These are phyloP conservation scores for Diospyros kaki DNA, from an alignment of 148 eudicot genomes.

Conservation along the genomic window DNA sequence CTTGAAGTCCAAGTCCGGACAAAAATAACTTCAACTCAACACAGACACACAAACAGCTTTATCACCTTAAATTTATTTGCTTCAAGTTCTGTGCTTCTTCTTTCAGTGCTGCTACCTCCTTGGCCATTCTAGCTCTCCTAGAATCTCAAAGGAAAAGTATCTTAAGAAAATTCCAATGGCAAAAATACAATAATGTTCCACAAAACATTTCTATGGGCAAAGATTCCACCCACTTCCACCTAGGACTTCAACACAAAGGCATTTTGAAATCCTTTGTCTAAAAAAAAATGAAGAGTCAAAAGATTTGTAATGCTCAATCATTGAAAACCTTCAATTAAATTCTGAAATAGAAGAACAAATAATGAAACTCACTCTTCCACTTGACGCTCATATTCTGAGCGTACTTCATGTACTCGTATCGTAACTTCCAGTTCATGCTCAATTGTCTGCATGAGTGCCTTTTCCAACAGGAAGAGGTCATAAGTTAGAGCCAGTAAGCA, in stretches of 20 bases:
- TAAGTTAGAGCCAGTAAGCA: conserved; percentile 7
- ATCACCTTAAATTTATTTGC: conserved; percentile 56
- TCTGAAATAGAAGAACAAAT: not conserved
- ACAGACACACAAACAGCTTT: not conserved
- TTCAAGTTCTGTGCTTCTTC: conserved; percentile 58
- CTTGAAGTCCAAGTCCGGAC: too few relatives aligned
- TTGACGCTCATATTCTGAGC: conserved; percentile 16
- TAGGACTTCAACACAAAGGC: too few relatives aligned
- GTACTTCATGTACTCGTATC: conserved; percentile 21
- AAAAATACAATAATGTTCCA: not conserved
- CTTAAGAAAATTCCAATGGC: not conserved
- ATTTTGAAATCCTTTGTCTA: not conserved
- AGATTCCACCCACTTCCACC: not conserved
- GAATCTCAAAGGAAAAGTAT: conserved; percentile 9
- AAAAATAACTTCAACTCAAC: too few relatives aligned
- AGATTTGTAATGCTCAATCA: not conserved
- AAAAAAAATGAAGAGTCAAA: not conserved
- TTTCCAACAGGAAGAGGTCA: conserved; percentile 2
- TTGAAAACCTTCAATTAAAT: too few relatives aligned
- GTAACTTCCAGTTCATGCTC: conserved; percentile 24
- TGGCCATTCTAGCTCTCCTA: conserved; percentile 97
- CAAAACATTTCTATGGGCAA: too few relatives aligned
- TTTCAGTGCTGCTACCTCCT: conserved; percentile 78
- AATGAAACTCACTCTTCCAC: conserved; percentile 5
- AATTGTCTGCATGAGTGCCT: conserved; percentile 15